Percentiles rank a stretch among this genome's conserved stretches.
These are phyloP conservation scores for Debaryomyces maramus DNA, from an alignment of 805 yeast genomes.

Conservation along the genomic window DNA sequence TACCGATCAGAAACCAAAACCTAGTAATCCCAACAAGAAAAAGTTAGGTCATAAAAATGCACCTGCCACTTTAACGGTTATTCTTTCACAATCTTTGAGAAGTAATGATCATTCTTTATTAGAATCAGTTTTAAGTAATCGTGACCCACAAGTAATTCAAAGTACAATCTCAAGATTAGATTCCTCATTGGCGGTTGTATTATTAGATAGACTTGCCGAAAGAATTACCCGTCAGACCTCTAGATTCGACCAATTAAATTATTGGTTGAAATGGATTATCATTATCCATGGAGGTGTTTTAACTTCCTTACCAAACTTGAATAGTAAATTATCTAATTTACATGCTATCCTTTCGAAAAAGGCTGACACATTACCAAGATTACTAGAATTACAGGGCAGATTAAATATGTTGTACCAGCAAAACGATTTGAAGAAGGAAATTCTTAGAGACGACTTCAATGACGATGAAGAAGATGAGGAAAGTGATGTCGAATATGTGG, in stretches of 20 bases:
- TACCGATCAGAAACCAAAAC: slow-evolving; percentile 21
- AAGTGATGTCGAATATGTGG: slow-evolving; percentile 67
- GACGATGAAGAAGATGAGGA: slow-evolving; percentile 35
- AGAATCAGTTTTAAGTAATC: slow-evolving; percentile 72
- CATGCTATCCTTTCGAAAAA: slow-evolving; percentile 50
- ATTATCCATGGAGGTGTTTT: slow-evolving; percentile 51
- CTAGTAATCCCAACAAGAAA: slow-evolving; percentile 37
- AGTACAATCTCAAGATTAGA: slow-evolving; percentile 51
- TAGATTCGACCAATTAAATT: slow-evolving; percentile 50
- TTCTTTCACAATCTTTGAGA: slow-evolving; percentile 84
- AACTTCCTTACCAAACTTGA: slow-evolving; percentile 42
- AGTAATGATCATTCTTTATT: slow-evolving; percentile 83
- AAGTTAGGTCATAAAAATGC: slow-evolving; percentile 59
- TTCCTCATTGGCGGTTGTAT: slow-evolving; percentile 47
- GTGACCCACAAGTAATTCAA: slow-evolving; percentile 50
- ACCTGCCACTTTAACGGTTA: slow-evolving; percentile 64
- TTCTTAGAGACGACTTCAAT: slow-evolving; percentile 27
- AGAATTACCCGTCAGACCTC: slow-evolving; percentile 50
- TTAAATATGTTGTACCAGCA: slow-evolving; percentile 48
- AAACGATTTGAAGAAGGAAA: slow-evolving; percentile 41
- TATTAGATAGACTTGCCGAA: slow-evolving; percentile 54
- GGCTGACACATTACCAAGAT: slow-evolving; percentile 48
- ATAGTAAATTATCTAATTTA: slow-evolving; percentile 37
- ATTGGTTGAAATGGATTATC: slow-evolving; percentile 58
- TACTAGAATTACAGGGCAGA: slow-evolving; percentile 53